Conservation (phyloP, 352 stramenopile genomes). For the Pythium aphanidermatum region DNA sequence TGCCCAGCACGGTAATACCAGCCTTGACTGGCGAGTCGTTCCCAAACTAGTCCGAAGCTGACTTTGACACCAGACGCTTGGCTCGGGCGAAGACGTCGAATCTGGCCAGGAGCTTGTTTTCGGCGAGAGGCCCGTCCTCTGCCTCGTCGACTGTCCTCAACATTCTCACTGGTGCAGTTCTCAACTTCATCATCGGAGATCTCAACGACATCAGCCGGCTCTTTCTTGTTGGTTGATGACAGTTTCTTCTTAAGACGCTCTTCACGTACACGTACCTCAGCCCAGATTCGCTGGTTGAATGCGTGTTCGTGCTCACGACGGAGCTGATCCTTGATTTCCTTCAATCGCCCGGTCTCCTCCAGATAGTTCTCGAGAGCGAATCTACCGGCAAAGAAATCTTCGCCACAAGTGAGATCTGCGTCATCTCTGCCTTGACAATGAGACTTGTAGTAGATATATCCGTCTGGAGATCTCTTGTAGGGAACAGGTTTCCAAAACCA, state of each 20-base stretch:
- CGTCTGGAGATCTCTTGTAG: constrained; percentile 15
- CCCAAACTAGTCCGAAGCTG: constrained; percentile 65
- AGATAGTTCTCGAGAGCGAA: constrained; percentile 42
- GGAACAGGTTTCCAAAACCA: constrained; percentile 53
- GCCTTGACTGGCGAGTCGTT: constrained; percentile 30
- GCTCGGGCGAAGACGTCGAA: constrained; percentile 10
- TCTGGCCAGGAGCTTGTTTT: constrained; percentile 3
- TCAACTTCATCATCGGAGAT: constrained; percentile 19
- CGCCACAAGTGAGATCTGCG: constrained; percentile 15
- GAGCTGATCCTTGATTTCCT: constrained; percentile 36
- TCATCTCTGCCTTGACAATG: constrained; percentile 29
- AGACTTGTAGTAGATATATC: constrained; percentile 57
- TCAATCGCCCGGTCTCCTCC: constrained; percentile 26
- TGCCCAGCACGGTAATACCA: constrained; percentile 39
- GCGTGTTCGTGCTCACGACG: constrained; percentile 28
- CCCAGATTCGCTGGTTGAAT: not conserved
- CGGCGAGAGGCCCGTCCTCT: constrained; percentile 3
- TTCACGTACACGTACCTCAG: no score
- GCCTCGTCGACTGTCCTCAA: constrained; percentile 3
- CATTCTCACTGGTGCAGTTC: no score
- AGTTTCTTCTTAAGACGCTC: no score
- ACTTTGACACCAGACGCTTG: constrained; percentile 4
- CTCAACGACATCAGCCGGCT: constrained; percentile 6
- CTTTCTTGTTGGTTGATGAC: not conserved
- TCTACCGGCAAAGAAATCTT: constrained; percentile 51